Evolutionary conservation across 1,284 basidiomycete genomes (phyloP).

Genomic region (Chiua sp.): DNA sequence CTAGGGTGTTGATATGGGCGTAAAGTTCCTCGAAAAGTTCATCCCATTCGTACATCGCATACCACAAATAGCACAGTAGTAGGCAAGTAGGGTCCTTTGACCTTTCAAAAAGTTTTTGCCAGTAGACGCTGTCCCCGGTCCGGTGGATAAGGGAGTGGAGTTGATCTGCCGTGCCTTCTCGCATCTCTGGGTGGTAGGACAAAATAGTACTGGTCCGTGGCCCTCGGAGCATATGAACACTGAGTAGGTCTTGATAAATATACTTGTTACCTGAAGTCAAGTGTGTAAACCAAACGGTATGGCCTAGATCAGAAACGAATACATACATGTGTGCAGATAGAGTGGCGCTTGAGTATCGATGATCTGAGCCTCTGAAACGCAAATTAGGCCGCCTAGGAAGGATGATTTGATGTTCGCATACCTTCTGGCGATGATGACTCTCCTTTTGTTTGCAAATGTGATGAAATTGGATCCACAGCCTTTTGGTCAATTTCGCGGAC

Average conservation of each 20-base stretch:
- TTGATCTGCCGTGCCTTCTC: slow-evolving; percentile 39
- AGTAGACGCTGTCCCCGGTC: slow-evolving; percentile 53
- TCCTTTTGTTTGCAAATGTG: background rate
- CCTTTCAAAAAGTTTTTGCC: slow-evolving; percentile 54
- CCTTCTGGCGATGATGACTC: slow-evolving; percentile 11
- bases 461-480: background rate
- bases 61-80: slow-evolving; percentile 59
- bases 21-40: slow-evolving; percentile 58
- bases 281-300: no score
- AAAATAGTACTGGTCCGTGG: slow-evolving; percentile 42
- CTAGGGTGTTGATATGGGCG: no score
- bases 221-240: slow-evolving; percentile 48
- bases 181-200: slow-evolving; percentile 43
- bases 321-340: slow-evolving; percentile 35
- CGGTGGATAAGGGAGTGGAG: slow-evolving; percentile 42
- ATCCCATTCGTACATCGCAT: slow-evolving; percentile 64
- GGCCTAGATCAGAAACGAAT: background rate
- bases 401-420: background rate
- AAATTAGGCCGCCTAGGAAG: slow-evolving; percentile 5
- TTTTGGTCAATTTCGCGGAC: slow-evolving; percentile 2
- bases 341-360: slow-evolving; percentile 60
- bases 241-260: slow-evolving; percentile 40
- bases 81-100: slow-evolving; percentile 58
- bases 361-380: slow-evolving; percentile 34
- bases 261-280: slow-evolving; percentile 19